Conservation (phyloP, 2,329 filamentous ascomycete genomes). For the Pseudocercospora musae region DNA sequence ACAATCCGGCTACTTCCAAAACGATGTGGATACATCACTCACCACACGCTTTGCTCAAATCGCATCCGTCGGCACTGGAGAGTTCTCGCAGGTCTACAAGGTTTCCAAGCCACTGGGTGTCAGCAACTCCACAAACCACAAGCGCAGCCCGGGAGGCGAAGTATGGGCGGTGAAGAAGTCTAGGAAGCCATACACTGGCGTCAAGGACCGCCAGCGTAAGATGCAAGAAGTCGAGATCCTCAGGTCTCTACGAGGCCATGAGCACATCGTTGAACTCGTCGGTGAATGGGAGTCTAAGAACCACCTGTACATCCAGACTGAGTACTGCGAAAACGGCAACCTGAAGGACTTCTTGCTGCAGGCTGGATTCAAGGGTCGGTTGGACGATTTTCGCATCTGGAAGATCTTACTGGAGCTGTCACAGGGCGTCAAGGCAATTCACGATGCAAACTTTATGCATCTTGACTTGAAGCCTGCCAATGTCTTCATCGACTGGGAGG, state of each 20-base stretch:
- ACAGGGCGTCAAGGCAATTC: conserved; percentile 84
- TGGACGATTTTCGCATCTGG: conserved; percentile 98
- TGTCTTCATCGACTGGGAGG: conserved; percentile 76
- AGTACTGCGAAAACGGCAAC: conserved; percentile 93
- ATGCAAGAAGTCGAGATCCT: conserved; percentile 80
- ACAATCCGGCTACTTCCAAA: conserved; percentile 65
- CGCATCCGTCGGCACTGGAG: conserved; percentile 76
- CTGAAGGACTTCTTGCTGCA: conserved; percentile 81
- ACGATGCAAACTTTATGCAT: conserved; percentile 81
- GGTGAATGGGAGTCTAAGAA: conserved; percentile 84
- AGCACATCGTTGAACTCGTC: conserved; percentile 80
- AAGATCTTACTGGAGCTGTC: conserved; percentile 84
- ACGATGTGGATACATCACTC: conserved; percentile 72
- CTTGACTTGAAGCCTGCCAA: conserved; percentile 84
- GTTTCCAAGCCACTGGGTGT: conserved; percentile 54
- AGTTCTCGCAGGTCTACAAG: conserved; percentile 89
- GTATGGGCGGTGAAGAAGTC: conserved; percentile 95
- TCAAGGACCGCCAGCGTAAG: conserved; percentile 76
- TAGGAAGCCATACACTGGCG: conserved; percentile 72
- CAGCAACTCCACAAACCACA: conserved; percentile 23
- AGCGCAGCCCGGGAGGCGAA: conserved; percentile 26
- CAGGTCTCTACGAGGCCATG: conserved; percentile 70
- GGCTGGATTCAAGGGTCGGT: conserved; percentile 74
- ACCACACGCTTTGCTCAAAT: conserved; percentile 76
- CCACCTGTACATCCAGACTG: conserved; percentile 93